Conservation (phyloP, 495 filamentous ascomycete species). For the Bombardia bombarda region DNA sequence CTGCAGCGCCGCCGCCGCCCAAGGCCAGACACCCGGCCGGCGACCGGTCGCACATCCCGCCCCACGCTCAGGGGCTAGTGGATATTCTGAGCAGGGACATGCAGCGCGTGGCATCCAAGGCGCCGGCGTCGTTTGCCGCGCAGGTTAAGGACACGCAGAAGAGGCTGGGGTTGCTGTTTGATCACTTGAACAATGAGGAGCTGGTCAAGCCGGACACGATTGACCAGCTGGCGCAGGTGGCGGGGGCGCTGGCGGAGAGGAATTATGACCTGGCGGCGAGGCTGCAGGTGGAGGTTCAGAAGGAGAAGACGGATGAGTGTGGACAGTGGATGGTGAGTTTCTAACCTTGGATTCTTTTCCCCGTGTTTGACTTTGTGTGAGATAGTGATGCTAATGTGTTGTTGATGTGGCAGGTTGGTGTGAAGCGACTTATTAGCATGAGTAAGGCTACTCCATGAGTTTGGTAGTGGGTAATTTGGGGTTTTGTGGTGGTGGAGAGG, state of each 20-base stretch:
- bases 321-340: conserved; percentile 89
- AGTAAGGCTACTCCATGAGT: conserved; percentile 62
- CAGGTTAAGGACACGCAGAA: conserved; percentile 93
- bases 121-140: conserved; percentile 69
- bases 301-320: conserved; percentile 75
- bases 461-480: no score
- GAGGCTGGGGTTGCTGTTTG: conserved; percentile 81
- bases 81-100: conserved; percentile 79
- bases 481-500: no score
- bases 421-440: conserved; percentile 89
- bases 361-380: conserved; percentile 1
- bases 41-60: conserved; percentile 84
- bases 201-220: conserved; percentile 78
- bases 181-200: conserved; percentile 93
- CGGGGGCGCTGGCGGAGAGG: conserved; percentile 57
- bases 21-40: conserved; percentile 67
- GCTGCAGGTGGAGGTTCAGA: conserved; percentile 76
- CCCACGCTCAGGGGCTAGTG: conserved; percentile 63
- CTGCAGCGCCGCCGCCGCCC: conserved; percentile 33
- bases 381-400: no score
- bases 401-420: conserved; percentile 67
- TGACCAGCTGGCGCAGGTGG: conserved; percentile 51
- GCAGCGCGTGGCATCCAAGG: conserved; percentile 74
- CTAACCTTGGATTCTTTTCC: neutral
- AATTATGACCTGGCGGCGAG: conserved; percentile 68